A percentile compares a stretch with the other conserved stretches of the same genome.
Evolutionary conservation across 331 rosid species (phyloP).

Genomic region (Pyrus hybrid): DNA sequence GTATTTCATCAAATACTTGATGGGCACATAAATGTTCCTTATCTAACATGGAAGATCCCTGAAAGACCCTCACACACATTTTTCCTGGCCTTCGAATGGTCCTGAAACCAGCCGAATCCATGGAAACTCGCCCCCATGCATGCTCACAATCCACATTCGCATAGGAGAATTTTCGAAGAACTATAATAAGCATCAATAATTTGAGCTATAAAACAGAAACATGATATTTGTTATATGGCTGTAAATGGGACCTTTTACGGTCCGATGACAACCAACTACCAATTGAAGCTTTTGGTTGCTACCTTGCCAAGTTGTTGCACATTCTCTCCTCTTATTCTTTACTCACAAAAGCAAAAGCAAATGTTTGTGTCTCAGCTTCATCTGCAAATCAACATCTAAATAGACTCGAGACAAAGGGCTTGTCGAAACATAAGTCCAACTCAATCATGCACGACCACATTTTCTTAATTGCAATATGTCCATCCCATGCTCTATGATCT

Average conservation of each 20-base stretch:
- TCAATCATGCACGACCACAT: constrained; percentile 6
- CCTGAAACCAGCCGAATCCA: no score
- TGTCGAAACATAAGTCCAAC: constrained; percentile 29
- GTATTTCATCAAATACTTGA: no score
- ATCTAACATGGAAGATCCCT: no score
- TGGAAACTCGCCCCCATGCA: no score
- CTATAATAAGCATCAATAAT: no score
- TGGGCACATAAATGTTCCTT: no score
- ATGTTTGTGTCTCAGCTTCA: constrained; percentile 22
- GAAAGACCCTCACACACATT: no score
- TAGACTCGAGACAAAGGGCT: constrained; percentile 7
- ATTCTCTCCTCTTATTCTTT: constrained; percentile 10
- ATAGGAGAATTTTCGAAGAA: no score
- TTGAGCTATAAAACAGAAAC: neutral
- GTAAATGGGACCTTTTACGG: neutral
- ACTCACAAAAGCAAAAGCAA: neutral
- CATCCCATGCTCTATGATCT: neutral
- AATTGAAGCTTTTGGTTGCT: neutral
- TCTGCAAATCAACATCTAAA: constrained; percentile 29
- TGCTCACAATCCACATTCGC: no score
- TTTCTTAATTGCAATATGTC: constrained; percentile 10
- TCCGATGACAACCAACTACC: neutral
- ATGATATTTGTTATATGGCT: neutral
- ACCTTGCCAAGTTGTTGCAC: neutral
- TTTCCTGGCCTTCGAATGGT: no score